Base-by-base conservation (phyloP, 164 flowering plant genomes). In the Piper betle region DNA sequence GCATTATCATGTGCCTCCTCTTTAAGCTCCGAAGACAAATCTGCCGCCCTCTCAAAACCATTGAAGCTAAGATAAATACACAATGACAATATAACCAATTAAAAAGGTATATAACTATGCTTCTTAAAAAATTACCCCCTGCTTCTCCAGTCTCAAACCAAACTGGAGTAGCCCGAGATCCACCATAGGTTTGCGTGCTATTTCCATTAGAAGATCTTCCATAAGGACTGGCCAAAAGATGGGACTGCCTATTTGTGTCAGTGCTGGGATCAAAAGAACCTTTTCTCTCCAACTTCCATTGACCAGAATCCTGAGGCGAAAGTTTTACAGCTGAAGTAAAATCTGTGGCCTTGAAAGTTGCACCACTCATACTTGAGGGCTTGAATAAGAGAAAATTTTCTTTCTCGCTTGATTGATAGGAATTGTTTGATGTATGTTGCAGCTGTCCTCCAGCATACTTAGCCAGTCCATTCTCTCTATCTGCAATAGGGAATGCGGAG, bases 101-200 rank as follows among this genome's bases (percentile, higher is more conserved):
- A 9, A 57, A 58, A 46, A n/a, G n/a, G n/a, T n/a, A n/a, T n/a
- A 39, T 38, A 15, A 33, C 9, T 38, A 39, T 12, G 39, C 16
- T 38, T 58, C 18, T 18, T 39, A 18, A 3, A 39, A 58, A 38
- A 25, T 86, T 94, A 94, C 99, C 99, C 60, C 88, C 95, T 68
- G 96, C 84, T 64, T 94, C 99, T 65, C 99, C 99, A 59, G 93
- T 94, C 70, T 94, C 97, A 66, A 94, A 88, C 99, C 99, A 94
- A 38, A 71, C 72, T 70, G 99, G 91, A 66, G 87, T 75, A 37
- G 79, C 71, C 52, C 86, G 88, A 69, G 80, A 60, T 59, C 95
- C 70, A 66, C 83, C 78, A 68, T 82, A 82, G 55, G 52, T 82
- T 62, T 84, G 95, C 68, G 73, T 41, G 71, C 79, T 83, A 62